These are phyloP conservation scores for Xylaria sp. DNA, from an alignment of 2,329 filamentous ascomycete species.

Conservation along the genomic window DNA sequence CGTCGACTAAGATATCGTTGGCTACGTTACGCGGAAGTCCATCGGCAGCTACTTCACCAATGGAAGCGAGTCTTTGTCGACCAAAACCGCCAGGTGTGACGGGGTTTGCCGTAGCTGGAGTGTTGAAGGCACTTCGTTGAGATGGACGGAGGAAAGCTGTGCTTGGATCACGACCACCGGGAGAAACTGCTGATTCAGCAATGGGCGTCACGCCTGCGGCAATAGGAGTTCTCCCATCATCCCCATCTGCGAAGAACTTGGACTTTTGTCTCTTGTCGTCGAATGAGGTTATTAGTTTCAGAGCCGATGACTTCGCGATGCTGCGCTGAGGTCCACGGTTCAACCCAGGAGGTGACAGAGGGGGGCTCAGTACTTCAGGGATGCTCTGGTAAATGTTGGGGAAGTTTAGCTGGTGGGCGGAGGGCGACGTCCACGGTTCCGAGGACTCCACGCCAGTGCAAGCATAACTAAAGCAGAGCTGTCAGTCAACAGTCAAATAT, in stretches of 20 bases:
- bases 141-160: constrained; percentile 76
- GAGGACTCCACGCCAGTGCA: constrained; percentile 87
- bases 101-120: constrained; percentile 73
- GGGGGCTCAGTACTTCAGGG: constrained; percentile 72
- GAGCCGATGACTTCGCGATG: constrained; percentile 81
- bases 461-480: constrained; percentile 70
- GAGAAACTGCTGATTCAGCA: constrained; percentile 79
- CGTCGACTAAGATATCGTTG: constrained; percentile 43
- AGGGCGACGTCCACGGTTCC: constrained; percentile 88
- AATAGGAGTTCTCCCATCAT: constrained; percentile 76
- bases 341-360: constrained; percentile 76
- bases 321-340: constrained; percentile 68
- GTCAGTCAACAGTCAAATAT: constrained; percentile 33
- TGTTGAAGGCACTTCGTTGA: constrained; percentile 74
- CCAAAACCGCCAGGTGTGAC: constrained; percentile 69
- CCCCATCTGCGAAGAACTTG: constrained; percentile 68
- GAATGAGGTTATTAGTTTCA: constrained; percentile 94
- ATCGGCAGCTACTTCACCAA: constrained; percentile 71
- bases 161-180: constrained; percentile 71
- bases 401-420: constrained; percentile 71
- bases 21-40: constrained; percentile 47
- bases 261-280: constrained; percentile 70
- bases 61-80: constrained; percentile 77
- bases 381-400: constrained; percentile 65
- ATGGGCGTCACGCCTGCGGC: constrained; percentile 89